Percentiles rank a stretch among this genome's conserved stretches.
Evolutionary conservation across 2,329 filamentous ascomycete genomes (phyloP).

Genomic region (Apiospora saccharicola): DNA sequence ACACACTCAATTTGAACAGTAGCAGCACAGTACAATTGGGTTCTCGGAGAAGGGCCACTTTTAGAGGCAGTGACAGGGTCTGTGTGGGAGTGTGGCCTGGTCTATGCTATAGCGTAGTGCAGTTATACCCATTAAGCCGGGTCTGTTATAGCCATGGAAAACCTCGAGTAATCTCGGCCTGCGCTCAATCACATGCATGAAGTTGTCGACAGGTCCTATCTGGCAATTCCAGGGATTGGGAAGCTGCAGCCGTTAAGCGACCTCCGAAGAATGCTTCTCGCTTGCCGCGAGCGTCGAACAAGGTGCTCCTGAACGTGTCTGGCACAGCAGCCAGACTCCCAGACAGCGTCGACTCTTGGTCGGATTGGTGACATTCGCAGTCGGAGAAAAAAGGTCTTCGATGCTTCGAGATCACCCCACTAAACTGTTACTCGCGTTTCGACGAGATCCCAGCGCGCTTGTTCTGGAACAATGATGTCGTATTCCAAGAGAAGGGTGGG

Average conservation of each 20-base stretch:
- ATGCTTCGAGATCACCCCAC: constrained; percentile 23
- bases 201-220: constrained; percentile 7
- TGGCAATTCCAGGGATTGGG: constrained; percentile 12
- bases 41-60: background rate
- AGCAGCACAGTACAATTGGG: constrained; percentile 1
- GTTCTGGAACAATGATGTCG: constrained; percentile 24
- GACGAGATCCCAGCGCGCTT: constrained; percentile 19
- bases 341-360: background rate
- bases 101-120: constrained; percentile 8
- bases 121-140: constrained; percentile 24
- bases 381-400: constrained; percentile 18
- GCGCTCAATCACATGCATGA: constrained; percentile 23
- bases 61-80: constrained; percentile 13
- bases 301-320: background rate
- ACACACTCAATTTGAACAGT: background rate
- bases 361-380: constrained; percentile 10
- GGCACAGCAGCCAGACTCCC: background rate
- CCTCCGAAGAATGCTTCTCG: background rate
- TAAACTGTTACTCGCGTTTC: constrained; percentile 24
- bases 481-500: constrained; percentile 7
- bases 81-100: constrained; percentile 13
- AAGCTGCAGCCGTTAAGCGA: constrained; percentile 17
- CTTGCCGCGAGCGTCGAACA: constrained; percentile 3
- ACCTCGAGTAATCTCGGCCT: constrained; percentile 22
- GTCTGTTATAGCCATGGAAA: constrained; percentile 21